These are phyloP conservation scores for Micromonas commoda DNA, from an alignment of 139 green algal genomes.

Conservation along the genomic window DNA sequence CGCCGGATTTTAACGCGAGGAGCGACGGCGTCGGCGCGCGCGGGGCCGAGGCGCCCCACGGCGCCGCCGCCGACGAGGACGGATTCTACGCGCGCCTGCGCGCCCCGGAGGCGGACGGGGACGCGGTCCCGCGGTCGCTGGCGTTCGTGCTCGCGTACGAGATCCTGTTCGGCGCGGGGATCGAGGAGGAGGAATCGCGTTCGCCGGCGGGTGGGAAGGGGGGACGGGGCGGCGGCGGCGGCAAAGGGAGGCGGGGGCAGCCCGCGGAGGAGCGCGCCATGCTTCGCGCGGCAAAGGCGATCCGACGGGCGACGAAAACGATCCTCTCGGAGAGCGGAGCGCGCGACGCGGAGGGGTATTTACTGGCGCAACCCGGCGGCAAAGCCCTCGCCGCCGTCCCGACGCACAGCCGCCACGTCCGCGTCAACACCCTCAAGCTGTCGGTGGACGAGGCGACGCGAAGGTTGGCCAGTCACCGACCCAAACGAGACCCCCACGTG, in stretches of 20 bases:
- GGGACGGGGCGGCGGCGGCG: background rate
- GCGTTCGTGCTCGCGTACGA: conserved; percentile 24
- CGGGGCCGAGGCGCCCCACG: too few relatives aligned
- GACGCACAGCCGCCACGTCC: conserved; percentile 45
- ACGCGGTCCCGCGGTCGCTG: background rate
- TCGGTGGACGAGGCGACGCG: conserved; percentile 44
- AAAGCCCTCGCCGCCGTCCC: background rate
- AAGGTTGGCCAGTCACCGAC: too few relatives aligned
- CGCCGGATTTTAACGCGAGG: background rate
- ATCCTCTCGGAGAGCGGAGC: background rate
- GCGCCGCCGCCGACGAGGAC: too few relatives aligned
- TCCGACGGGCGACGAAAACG: background rate
- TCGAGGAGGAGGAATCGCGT: background rate
- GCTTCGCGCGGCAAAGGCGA: too few relatives aligned
- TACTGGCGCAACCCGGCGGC: conserved; percentile 33
- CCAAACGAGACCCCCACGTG: conserved; percentile 51
- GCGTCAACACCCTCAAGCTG: conserved; percentile 70
- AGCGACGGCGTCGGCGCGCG: background rate
- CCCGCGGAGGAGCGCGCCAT: too few relatives aligned
- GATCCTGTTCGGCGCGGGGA: background rate
- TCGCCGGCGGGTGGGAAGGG: background rate
- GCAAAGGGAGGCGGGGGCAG: background rate
- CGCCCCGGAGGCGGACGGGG: background rate
- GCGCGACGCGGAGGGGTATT: background rate
- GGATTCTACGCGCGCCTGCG: too few relatives aligned